These are phyloP conservation scores for Pichia phayaonensis DNA, from an alignment of 805 yeast genomes.

Conservation along the genomic window DNA sequence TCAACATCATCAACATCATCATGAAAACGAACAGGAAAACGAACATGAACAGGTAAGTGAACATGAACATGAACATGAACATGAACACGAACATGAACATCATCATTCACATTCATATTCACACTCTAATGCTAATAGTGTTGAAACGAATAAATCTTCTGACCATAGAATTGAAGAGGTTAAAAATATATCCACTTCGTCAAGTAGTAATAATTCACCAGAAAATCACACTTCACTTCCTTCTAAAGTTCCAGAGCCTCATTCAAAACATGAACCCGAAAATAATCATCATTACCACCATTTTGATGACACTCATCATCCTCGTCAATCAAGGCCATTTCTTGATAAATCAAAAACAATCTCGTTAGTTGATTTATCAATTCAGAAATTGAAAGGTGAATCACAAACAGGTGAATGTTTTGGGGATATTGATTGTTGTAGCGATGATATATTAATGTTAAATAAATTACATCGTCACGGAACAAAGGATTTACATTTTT, in stretches of 20 bases:
- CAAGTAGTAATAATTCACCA: not conserved
- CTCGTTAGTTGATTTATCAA: slow-evolving; percentile 26
- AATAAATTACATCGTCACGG: slow-evolving; percentile 17
- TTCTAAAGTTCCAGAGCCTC: not conserved
- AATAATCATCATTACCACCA: not conserved
- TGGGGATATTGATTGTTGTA: slow-evolving; percentile 26
- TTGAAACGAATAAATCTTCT: not conserved
- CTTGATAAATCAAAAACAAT: slow-evolving; percentile 1
- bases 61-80: slow-evolving; percentile 1
- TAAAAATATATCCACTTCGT: not conserved
- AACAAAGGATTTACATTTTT: slow-evolving; percentile 23
- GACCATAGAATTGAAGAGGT: not conserved
- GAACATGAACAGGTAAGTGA: slow-evolving; percentile 4
- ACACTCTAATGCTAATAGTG: slow-evolving; percentile 1
- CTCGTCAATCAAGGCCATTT: not conserved
- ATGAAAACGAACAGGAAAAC: slow-evolving; percentile 3
- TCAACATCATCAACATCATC: too few relatives aligned
- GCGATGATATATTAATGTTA: slow-evolving; percentile 18
- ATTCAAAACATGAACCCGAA: not conserved
- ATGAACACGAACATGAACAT: slow-evolving; percentile 3
- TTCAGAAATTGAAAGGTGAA: slow-evolving; percentile 24
- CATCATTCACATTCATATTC: slow-evolving; percentile 11
- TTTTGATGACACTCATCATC: too few relatives aligned
- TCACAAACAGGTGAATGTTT: slow-evolving; percentile 26
- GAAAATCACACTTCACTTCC: not conserved